A percentile compares a stretch with the other conserved stretches of the same genome.
phyloP scores from a whole-genome alignment of 768 basidiomycete species.

The Phanerochaete sordida region DNA sequence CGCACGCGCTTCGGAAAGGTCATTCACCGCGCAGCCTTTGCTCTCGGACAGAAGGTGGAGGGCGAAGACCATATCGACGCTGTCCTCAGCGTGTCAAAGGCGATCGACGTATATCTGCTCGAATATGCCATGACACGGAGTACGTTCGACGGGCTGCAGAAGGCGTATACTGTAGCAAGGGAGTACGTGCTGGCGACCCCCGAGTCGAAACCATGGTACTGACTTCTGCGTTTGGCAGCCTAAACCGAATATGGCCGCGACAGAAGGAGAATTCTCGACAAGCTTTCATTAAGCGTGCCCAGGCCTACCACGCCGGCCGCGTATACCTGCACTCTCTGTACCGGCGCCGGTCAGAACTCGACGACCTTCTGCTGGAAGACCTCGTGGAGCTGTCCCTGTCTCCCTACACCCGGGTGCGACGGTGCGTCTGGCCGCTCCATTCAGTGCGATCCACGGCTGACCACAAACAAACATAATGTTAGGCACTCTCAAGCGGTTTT shows the following conservation, averaged over 20 bases:
- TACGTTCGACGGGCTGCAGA: constrained; percentile 62
- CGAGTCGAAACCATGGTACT: background rate
- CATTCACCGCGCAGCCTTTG: constrained; percentile 61
- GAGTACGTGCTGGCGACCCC: constrained; percentile 19
- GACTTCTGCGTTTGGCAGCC: constrained; percentile 31
- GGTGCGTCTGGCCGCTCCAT: constrained; percentile 40
- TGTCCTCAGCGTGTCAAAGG: constrained; percentile 65
- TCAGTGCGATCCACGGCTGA: background rate
- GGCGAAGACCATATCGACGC: constrained; percentile 88
- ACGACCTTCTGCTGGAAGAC: constrained; percentile 65
- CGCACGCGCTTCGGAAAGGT: constrained; percentile 65
- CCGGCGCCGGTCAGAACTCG: constrained; percentile 69
- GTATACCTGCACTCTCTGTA: constrained; percentile 76
- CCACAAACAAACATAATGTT: background rate
- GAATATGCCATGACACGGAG: constrained; percentile 62
- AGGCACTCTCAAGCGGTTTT: constrained; percentile 71
- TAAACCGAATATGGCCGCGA: constrained; percentile 62
- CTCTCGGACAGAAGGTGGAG: constrained; percentile 56
- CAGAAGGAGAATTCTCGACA: constrained; percentile 77
- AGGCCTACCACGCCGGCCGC: constrained; percentile 72
- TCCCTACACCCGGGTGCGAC: constrained; percentile 72
- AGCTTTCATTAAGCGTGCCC: constrained; percentile 73
- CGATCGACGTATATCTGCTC: constrained; percentile 72
- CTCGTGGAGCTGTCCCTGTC: constrained; percentile 75
- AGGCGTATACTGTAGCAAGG: constrained; percentile 61